A percentile compares a stretch with the other conserved stretches of the same genome.
These are phyloP conservation scores for Macrolepiota dolichaula DNA, from an alignment of 768 basidiomycete genomes.

Conservation along the genomic window DNA sequence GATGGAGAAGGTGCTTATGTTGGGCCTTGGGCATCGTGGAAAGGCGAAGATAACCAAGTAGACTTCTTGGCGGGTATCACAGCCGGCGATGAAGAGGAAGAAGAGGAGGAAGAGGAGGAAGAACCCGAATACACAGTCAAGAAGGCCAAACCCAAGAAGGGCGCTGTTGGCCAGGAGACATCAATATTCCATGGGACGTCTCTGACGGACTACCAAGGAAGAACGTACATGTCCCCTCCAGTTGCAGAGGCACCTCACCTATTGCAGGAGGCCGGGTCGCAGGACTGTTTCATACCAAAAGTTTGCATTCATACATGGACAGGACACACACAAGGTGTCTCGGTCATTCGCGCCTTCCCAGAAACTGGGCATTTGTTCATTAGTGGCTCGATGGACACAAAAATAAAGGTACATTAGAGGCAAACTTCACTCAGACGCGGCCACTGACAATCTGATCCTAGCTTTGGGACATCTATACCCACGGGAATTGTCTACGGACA, in stretches of 20 bases:
- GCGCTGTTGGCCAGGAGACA: slow-evolving; percentile 82
- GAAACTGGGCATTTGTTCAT: slow-evolving; percentile 89
- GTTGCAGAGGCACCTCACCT: slow-evolving; percentile 85
- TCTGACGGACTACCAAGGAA: slow-evolving; percentile 94
- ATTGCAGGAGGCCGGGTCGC: slow-evolving; percentile 71
- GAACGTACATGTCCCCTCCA: slow-evolving; percentile 97
- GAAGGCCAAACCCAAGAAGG: slow-evolving; percentile 77
- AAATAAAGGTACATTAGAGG: slow-evolving; percentile 73
- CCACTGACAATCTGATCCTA: slow-evolving; percentile 29
- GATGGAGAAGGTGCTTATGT: slow-evolving; percentile 89
- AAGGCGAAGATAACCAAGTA: slow-evolving; percentile 69
- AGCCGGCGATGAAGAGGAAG: slow-evolving; percentile 53
- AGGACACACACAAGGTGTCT: slow-evolving; percentile 94
- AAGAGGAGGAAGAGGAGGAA: slow-evolving; percentile 65
- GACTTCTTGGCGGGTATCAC: slow-evolving; percentile 64
- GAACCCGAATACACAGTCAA: slow-evolving; percentile 56
- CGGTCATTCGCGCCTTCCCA: slow-evolving; percentile 91
- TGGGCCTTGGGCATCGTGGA: slow-evolving; percentile 95
- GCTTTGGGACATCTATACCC: slow-evolving; percentile 98
- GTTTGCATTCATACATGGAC: slow-evolving; percentile 97
- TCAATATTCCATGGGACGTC: slow-evolving; percentile 97
- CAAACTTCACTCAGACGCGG: slow-evolving; percentile 4
- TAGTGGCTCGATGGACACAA: slow-evolving; percentile 96
- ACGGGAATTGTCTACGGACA: slow-evolving; percentile 93
- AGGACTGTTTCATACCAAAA: slow-evolving; percentile 95